Conservation (phyloP, 2,329 filamentous ascomycete species). For the Aspergillus vadensis region DNA sequence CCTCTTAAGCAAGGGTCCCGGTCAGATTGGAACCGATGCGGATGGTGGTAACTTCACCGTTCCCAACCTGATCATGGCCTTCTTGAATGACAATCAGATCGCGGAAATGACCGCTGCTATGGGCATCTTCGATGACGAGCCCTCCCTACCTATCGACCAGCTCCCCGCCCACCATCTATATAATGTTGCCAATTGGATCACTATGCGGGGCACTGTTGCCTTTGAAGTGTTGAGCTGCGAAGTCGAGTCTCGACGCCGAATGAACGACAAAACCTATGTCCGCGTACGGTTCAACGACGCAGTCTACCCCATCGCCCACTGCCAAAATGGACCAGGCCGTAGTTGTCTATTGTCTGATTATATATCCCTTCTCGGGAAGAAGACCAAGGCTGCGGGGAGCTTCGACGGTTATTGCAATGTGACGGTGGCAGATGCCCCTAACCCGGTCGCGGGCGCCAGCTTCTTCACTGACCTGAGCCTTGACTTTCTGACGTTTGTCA, state of each 20-base stretch:
- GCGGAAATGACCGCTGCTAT: slow-evolving; percentile 61
- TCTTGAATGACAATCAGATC: slow-evolving; percentile 68
- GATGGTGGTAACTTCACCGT: slow-evolving; percentile 51
- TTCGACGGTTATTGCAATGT: slow-evolving; percentile 41
- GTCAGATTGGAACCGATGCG: slow-evolving; percentile 41
- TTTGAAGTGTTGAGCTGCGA: slow-evolving; percentile 64
- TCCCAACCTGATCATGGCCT: slow-evolving; percentile 61
- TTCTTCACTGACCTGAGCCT: slow-evolving; percentile 34
- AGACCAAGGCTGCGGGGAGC: slow-evolving; percentile 53
- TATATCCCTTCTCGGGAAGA: slow-evolving; percentile 46
- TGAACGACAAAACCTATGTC: slow-evolving; percentile 45
- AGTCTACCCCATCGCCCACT: slow-evolving; percentile 61
- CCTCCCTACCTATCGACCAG: slow-evolving; percentile 50
- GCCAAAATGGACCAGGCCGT: slow-evolving; percentile 57
- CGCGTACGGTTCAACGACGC: slow-evolving; percentile 65
- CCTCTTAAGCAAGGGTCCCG: slow-evolving; percentile 54
- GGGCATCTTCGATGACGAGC: slow-evolving; percentile 63
- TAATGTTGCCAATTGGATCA: slow-evolving; percentile 51
- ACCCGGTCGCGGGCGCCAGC: slow-evolving; percentile 21
- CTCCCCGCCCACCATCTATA: slow-evolving; percentile 53
- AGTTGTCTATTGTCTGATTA: slow-evolving; percentile 56
- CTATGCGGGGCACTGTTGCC: slow-evolving; percentile 66
- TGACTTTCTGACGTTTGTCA: slow-evolving; percentile 32
- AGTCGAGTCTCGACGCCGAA: slow-evolving; percentile 7
- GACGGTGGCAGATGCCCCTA: slow-evolving; percentile 13